Base-by-base conservation (phyloP, 345 rosid species). In the Brassica cretica region DNA sequence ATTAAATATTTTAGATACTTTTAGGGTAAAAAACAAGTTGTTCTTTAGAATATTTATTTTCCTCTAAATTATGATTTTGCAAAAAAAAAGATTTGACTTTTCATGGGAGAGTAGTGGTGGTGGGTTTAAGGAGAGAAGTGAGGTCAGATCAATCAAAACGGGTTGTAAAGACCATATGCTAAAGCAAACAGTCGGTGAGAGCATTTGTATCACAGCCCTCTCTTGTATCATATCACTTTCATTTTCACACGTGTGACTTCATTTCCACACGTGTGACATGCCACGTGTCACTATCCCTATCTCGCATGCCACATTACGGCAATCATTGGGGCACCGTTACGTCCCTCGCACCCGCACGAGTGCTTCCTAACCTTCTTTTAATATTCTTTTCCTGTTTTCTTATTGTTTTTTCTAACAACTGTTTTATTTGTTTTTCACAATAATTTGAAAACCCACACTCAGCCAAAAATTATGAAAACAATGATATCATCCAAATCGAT, bases 321-420 rank as follows among this genome's bases (percentile, higher is more conserved):
- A 74, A 80, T 80, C 82, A 80, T 80, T 80, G 79, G 78, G 82
- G 59, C 75, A 71, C 82, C 78, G 79, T 80, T 80, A 80, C 82
- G 76, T 63, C 39, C 75, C 27, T 60, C 18, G 75, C 66, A 74
- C 82, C 82, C 82, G 82, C 82, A 79, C 82, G 82, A 69, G 61
- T 79, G 82, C 75, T 56, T 79, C 55, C 66, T 29, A 49, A 51
- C 56, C 19, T 51, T 51, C 56, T 51, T 51, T 58, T 15, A 51
- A 51, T 51, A n/a, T 51, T 49, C 16, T 6, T 49, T 49, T 44
- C n/a, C 18, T 49, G 55, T 14, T 49, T 3, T 61, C 35, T 21
- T 27, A 10, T 27, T 41, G 1, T 58, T 39, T 41, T 64, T 8
- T 5, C 24, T 51, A 51, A 8, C 29, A 3, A 14, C 56, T 30